Evolutionary conservation across 139 green algal species (phyloP), one percentile per base, ranked within the genome.

Genomic region (Chlamydomonas sphaeroides): DNA sequence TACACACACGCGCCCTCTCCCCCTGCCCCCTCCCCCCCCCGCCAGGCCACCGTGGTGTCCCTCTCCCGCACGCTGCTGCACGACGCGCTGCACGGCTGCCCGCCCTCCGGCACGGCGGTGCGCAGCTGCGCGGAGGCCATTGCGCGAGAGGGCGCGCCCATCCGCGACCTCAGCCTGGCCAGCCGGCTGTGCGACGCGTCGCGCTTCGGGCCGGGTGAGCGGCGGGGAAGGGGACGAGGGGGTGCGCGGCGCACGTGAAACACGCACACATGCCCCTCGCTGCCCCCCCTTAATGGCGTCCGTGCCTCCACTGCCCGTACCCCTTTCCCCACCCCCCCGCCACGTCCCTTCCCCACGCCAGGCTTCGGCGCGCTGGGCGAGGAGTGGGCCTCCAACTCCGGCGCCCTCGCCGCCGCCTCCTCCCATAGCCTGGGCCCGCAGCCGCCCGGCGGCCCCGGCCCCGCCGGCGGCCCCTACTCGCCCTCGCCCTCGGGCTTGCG

Each of bases 31-130:
- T 14, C 67, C 67, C 41, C 41, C 7, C 71, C 53, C 23, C 36
- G 56, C 1, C 72, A 79, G 72, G 72, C 72, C 56, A 79, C 72
- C 56, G 57, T 79, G 36, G 68, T 79, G 25, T 68, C 56, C 8
- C 72, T 79, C 6, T 79, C 72, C 23, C 36, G 65, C 39, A 79
- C 72, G 36, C 38, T 68, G 10, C 72, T 79, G 36, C 36, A 56
- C 30, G 72, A 79, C 18, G 56, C 72, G 0, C 56, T 79, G 1
- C 25, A 30, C 56, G 23, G 26, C 56, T 18, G 26, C 23, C 72
- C 72, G 8, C 72, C 72, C 53, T 8, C 72, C 38, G 72, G 72
- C 72, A 79, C 72, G 8, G 56, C 72, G 15, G 38, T 79, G 6
- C 72, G 56, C 56, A 79, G 26, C 72, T 57, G 36, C 36, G 72